Base-by-base conservation (phyloP, 2,329 filamentous ascomycete species). In the Aulographum hederae region DNA sequence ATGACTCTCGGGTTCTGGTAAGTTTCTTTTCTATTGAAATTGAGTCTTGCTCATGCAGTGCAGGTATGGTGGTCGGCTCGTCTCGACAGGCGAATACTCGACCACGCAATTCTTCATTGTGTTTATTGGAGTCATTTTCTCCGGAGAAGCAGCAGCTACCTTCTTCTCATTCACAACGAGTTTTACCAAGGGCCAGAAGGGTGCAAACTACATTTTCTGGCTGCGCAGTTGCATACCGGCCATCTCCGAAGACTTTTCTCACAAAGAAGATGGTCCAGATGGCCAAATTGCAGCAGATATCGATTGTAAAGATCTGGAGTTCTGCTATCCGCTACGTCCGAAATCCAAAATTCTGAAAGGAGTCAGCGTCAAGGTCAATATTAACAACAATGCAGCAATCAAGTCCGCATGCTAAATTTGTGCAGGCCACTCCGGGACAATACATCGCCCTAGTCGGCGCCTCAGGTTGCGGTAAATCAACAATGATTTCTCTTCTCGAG, bases 381-480 rank as follows among this genome's bases (percentile, higher is more conserved):
- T 31, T 15, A 16, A 28, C 20, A 19, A 15, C 23, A 13, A 28
- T 32, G 10, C 28, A 11, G 10, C 15, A n/a, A n/a, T n/a, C n/a
- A n/a, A n/a, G 16, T 15, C 27, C 27, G 16, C 20, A 29, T 16
- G 16, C 17, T 20, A 12, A 49, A n/a, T n/a, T n/a, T n/a, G n/a
- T n/a, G n/a, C n/a, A n/a, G n/a, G n/a, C n/a, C n/a, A n/a, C 53
- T 32, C 72, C 70, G 40, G 76, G 75, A 4, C 71, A 78, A 44
- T 80, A 78, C 43, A 72, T 67, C 1, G 76, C 73, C 1, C 58
- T 81, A 1, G 75, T 81, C 4, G 76, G 77, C 2, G 65, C 74
- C 1, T 75, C 70, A 1, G 75, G 75, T 1, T 77, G 72, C 36
- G 76, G 76, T 21, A 80, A 85, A 54, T 77, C 73, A 0, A 80